Evolutionary conservation across 2,329 filamentous ascomycete genomes (phyloP).

Genomic region (Cladorrhinum sp.): DNA sequence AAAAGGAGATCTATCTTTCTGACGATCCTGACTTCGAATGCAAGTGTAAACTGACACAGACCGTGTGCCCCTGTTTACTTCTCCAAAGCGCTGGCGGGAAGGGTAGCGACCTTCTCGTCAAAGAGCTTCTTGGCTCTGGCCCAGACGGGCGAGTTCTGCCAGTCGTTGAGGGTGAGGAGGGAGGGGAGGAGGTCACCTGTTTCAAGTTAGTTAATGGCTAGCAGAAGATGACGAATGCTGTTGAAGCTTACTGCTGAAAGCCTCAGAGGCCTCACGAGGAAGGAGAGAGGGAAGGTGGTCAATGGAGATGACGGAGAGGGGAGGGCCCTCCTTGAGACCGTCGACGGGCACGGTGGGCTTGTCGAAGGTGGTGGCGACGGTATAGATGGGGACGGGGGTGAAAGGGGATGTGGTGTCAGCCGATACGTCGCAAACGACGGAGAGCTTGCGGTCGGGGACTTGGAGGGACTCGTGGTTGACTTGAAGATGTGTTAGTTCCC

Average conservation of each 20-base stretch:
- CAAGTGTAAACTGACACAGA: not conserved
- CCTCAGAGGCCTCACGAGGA: conserved; percentile 81
- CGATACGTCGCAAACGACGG: conserved; percentile 76
- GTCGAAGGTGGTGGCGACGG: conserved; percentile 70
- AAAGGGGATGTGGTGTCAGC: conserved; percentile 40
- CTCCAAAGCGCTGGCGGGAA: conserved; percentile 26
- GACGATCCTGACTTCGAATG: not conserved
- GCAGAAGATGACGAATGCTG: not conserved
- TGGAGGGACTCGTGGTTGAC: conserved; percentile 69
- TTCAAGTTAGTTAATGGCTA: not conserved
- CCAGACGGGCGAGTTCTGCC: conserved; percentile 75
- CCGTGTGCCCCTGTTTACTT: conserved; percentile 16
- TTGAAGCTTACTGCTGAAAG: conserved; percentile 59
- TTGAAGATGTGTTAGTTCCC: conserved; percentile 8
- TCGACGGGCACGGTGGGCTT: conserved; percentile 78
- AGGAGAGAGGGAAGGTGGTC: conserved; percentile 82
- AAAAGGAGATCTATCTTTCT: not conserved
- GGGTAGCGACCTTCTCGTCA: conserved; percentile 65
- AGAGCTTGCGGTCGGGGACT: conserved; percentile 66
- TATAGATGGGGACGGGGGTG: conserved; percentile 27
- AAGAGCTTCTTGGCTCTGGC: conserved; percentile 79
- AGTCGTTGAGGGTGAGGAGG: conserved; percentile 73
- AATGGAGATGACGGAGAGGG: conserved; percentile 79
- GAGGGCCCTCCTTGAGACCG: conserved; percentile 50
- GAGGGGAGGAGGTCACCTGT: conserved; percentile 66